A percentile compares a stretch with the other conserved stretches of the same genome.
These are phyloP conservation scores for Leishmania major DNA, from an alignment of 208 protist species.

Conservation along the genomic window DNA sequence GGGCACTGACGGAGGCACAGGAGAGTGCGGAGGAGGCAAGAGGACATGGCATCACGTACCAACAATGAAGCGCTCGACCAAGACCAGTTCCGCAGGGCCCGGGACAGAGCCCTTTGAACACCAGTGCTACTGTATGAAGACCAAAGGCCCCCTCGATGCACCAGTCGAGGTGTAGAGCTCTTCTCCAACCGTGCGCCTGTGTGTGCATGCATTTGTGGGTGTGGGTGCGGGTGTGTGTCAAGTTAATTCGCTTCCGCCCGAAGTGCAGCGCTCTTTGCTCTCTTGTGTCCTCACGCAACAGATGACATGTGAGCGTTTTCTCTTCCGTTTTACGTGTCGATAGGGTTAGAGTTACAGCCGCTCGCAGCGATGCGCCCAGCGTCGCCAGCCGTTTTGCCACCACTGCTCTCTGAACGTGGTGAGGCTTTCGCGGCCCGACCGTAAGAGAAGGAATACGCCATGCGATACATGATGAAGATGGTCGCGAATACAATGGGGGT, in stretches of 20 bases:
- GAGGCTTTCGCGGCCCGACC: conserved; percentile 15
- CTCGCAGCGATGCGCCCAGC: neutral
- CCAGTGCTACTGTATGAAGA: neutral
- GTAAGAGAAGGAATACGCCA: conserved; percentile 24
- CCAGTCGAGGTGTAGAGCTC: neutral
- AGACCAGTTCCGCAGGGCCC: neutral
- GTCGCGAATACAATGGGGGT: conserved; percentile 28
- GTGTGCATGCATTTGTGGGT: neutral
- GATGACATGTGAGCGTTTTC: neutral
- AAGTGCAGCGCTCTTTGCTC: neutral
- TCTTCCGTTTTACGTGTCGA: neutral
- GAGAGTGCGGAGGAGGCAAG: neutral
- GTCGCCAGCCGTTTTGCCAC: neutral
- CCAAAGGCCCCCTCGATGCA: neutral
- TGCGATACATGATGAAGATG: conserved; percentile 36
- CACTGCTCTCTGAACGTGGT: neutral
- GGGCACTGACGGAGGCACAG: too few species aligned
- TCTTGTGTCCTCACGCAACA: neutral
- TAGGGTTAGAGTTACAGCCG: neutral
- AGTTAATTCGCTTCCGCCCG: neutral
- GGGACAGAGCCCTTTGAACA: neutral
- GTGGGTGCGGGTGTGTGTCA: neutral
- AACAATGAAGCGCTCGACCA: neutral
- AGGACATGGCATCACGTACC: neutral
- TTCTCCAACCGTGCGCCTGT: neutral